Evolutionary conservation across 805 yeast genomes (phyloP), one percentile per base, ranked within the genome.

Genomic region (Ogataea polymorpha): DNA sequence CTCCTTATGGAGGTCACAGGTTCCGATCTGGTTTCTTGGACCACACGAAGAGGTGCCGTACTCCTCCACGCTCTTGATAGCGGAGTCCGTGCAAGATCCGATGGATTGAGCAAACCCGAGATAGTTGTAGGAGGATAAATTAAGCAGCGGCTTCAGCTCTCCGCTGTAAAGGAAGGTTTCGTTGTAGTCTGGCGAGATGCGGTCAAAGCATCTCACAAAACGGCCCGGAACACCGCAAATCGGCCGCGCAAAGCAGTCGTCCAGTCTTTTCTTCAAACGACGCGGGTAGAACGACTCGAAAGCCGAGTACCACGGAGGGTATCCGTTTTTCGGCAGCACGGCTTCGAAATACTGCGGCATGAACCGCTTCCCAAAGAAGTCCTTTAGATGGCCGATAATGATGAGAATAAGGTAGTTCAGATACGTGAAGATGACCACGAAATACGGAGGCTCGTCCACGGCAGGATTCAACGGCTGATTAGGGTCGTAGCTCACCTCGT

Each of bases 181-280:
- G 58, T 80, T 79, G 55, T 77, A 75, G 51, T 83, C 82, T 33
- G 73, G 71, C n/a, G 89, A 74, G 23, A 70, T 66, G 54, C 99
- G 79, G 54, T 88, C 90, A 55, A 83, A 81, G 54, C 96, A 82
- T 43, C 80, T 77, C 54, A 91, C 80, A 56, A 72, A 82, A 62
- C 99, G 79, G 20, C 99, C 99, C 1, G 99, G 98, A 15, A 91
- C 98, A 37, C 97, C 98, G 45, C 86, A 84, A n/a, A 95, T 87
- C 31, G 96, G 96, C 61, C 96, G 80, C 2, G 95, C 87, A 63
- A 93, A 93, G 64, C 96, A 88, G 66, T 91, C 98, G 61, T 86
- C 96, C 44, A 93, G 77, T 65, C 96, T 84, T 53, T 75, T 77
- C 62, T 93, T 90, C 72, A 93, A 75, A 56, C 98, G 81, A 55